Conservation (phyloP, 768 basidiomycete genomes). For the Pulveroboletus sp. region DNA sequence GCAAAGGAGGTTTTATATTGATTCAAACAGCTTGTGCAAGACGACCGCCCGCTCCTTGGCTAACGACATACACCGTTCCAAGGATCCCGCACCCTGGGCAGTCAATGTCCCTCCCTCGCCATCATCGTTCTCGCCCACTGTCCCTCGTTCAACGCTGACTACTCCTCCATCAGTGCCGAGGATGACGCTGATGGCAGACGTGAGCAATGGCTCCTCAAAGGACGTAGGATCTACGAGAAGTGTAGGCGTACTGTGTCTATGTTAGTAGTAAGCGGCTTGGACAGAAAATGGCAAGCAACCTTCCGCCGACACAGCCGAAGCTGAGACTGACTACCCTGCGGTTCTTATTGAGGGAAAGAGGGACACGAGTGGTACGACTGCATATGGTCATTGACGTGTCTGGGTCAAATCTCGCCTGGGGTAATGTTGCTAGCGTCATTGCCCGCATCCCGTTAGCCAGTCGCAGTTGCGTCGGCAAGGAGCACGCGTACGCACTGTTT, state of each 20-base stretch:
- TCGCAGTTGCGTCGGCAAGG: slow-evolving; percentile 36
- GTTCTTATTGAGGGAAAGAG: slow-evolving; percentile 40
- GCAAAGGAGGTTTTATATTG: slow-evolving; percentile 19
- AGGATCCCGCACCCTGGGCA: not conserved
- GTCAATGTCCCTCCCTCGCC: slow-evolving; percentile 7
- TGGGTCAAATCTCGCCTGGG: slow-evolving; percentile 65
- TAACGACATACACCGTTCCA: slow-evolving; percentile 16
- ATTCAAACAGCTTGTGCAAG: slow-evolving; percentile 21
- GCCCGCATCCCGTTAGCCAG: not conserved
- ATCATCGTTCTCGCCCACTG: slow-evolving; percentile 17
- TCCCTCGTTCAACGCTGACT: slow-evolving; percentile 21
- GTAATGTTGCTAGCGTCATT: slow-evolving; percentile 51
- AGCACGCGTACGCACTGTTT: slow-evolving; percentile 58
- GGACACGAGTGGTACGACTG: slow-evolving; percentile 42
- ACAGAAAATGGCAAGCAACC: slow-evolving; percentile 1
- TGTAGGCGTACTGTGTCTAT: slow-evolving; percentile 31
- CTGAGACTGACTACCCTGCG: slow-evolving; percentile 19
- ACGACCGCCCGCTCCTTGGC: slow-evolving; percentile 22
- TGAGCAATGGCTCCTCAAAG: slow-evolving; percentile 85
- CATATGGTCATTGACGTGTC: slow-evolving; percentile 62
- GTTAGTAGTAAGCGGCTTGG: not conserved
- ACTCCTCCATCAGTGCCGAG: slow-evolving; percentile 38
- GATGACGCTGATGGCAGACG: slow-evolving; percentile 62
- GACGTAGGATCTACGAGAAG: slow-evolving; percentile 81
- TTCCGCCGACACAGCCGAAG: slow-evolving; percentile 24